Conservation (phyloP, 768 basidiomycete species). For the Daedaleopsis nitida region DNA sequence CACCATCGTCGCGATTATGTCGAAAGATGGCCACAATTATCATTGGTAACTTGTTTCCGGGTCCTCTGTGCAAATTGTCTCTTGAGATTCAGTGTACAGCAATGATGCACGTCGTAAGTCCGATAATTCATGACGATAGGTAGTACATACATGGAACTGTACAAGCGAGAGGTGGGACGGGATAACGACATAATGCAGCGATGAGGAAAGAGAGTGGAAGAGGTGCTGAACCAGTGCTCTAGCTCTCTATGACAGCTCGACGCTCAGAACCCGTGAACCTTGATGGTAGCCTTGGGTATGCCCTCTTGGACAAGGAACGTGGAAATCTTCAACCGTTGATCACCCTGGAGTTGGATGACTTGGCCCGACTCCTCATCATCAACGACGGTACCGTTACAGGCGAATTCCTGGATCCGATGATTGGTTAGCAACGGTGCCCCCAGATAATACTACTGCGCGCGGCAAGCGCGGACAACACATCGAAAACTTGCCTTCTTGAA, state of each 20-base stretch:
- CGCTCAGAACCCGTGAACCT: constrained; percentile 83
- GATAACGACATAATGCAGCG: constrained; percentile 20
- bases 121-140: constrained; percentile 30
- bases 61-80: too few relatives aligned
- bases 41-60: too few relatives aligned
- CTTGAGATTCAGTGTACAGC: not conserved
- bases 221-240: constrained; percentile 23
- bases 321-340: constrained; percentile 90
- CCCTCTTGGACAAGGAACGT: constrained; percentile 86
- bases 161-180: constrained; percentile 23
- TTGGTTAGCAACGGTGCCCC: too few relatives aligned
- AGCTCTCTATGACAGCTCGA: constrained; percentile 16
- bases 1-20: too few relatives aligned
- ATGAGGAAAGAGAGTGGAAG: constrained; percentile 19
- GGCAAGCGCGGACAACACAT: not conserved
- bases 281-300: constrained; percentile 75
- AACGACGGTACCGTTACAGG: constrained; percentile 96
- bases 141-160: constrained; percentile 31
- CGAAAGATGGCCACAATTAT: too few relatives aligned
- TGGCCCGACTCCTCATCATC: constrained; percentile 95
- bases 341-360: constrained; percentile 98
- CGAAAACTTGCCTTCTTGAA: constrained; percentile 85
- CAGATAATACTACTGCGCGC: not conserved
- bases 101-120: constrained; percentile 19
- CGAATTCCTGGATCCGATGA: constrained; percentile 72